Evolutionary conservation across 495 filamentous ascomycete species (phyloP), one percentile per base, ranked within the genome.

Genomic region (Wilcoxina mikolae): DNA sequence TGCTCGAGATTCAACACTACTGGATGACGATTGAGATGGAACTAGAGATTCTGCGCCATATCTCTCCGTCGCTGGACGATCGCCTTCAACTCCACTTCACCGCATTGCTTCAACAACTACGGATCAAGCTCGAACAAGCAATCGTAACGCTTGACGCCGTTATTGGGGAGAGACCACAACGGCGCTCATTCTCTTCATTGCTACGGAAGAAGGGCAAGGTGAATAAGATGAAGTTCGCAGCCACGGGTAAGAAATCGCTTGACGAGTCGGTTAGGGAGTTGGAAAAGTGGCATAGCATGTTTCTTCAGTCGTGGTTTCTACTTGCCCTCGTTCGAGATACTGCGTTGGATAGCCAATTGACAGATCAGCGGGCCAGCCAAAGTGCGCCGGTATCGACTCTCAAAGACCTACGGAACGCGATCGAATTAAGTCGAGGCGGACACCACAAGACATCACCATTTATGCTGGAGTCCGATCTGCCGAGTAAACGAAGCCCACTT

Each of bases 271-370:
- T 73, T 23, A 25, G 54, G 4, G 65, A 68, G 1, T 51, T 74
- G 3, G 71, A 74, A 24, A 65, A 55, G 24, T 75, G 73, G 73
- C 68, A 70, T 49, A 38, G 49, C 0, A 60, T 57, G 18, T 64
- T 63, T 23, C 64, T 71, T 29, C 69, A 64, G 5, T 55, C 65
- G 3, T 75, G 71, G 70, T 69, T 70, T 25, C 58, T 75, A 12
- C 59, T 75, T 29, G 58, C 68, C 38, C 61, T 56, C 26, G 70
- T 69, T 18, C 51, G 54, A 4, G 59, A 60, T 44, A 51, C 61
- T 0, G 26, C 44, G 9, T 56, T 72, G 23, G 70, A 74, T 45
- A 35, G 56, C 26, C 15, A 58, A 12, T 55, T 70, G 22, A 42
- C 53, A 27, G 27, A 43, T 27, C 53, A 57, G 52, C 54, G 45